Evolutionary conservation across 306 rosid species (phyloP), one percentile per base, ranked within the genome.

Genomic region (Spatholobus suberectus): DNA sequence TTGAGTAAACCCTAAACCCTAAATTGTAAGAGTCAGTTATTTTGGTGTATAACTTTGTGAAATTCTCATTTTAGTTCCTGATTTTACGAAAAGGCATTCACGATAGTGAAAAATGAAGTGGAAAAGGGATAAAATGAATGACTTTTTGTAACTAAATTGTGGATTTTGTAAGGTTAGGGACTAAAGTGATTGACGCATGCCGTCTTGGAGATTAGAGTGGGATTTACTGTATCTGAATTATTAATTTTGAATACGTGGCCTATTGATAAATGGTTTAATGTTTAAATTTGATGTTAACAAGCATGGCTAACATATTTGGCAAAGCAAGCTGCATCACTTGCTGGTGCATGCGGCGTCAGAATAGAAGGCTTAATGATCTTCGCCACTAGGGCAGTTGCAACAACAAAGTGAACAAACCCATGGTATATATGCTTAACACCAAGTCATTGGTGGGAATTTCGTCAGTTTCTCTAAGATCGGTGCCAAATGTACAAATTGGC

Each of bases 391-490:
- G 10, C 67, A 59, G 8, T 59, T 24, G n/a, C 3, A 11, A 12
- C 62, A 11, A 11, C 32, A 21, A 1, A 11, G 35, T 58, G 18
- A 21, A 41, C 12, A 21, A 13, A 13, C 21, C 40, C 18, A 12
- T 23, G 17, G 32, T 23, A 18, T 59, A 13, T 32, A 65, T 65
- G 26, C 90, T 85, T 46, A 89, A 46, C 69, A 77, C 86, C 87
- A 94, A 85, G 21, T 71, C 78, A 71, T 90, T 90, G 0, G 21
- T 72, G 3, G 83, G 88, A 13, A 61, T 11, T 38, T 81, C 87
- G 24, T 71, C 84, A 26, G 75, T 70, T 32, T 77, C 81, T 29
- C 49, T 21, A 7, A 2, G 70, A 65, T 34, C 26, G 35, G 58
- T 29, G 9, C 66, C 55, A 37, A 40, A 7, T 8, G 74, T 63